Base-by-base conservation (phyloP, 2,329 filamentous ascomycete species). In the Pseudogymnoascus verrucosus region DNA sequence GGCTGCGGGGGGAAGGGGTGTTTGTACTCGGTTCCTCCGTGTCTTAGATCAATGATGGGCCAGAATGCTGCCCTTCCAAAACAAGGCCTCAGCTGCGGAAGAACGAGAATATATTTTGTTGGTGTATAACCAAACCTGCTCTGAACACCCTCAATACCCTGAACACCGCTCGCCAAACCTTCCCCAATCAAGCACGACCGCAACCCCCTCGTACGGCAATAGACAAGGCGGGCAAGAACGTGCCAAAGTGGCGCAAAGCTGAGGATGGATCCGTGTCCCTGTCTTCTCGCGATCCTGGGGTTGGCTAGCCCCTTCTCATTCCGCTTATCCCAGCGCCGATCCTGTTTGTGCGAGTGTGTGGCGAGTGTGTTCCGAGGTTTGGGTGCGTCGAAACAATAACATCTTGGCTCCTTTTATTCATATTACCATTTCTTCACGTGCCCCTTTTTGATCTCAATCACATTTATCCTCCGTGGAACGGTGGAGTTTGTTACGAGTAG, bases 171-270 rank as follows among this genome's bases (percentile, higher is more conserved):
- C 47, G 47, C n/a, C 47, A 57, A 57, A 57, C 47, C 47, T 57
- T 57, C 47, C 47, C 47, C 47, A 31, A 57, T 57, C 47, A 57
- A 57, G 47, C 26, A 57, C 4, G 21, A 14, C 12, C 47, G 26
- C n/a, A n/a, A n/a, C 26, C n/a, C n/a, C 47, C 47, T 10, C 8
- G 5, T 6, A 57, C 8, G 28, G 10, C 10, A 57, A 57, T 57
- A 21, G 34, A 31, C n/a, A n/a, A 19, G 26, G 4, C 28, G 28
- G 51, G 51, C 28, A 57, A 21, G 51, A 57, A 57, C n/a, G 28
- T 57, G 51, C 21, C 51, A 57, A 57, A 34, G 51, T 57, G 51
- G 51, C 51, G 51, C 51, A 57, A 54, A 57, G 51, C 51, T 57
- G 51, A 57, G 28, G 28, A 57, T 57, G 28, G 28, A 57, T 57